A percentile compares a stretch with the other conserved stretches of the same genome.
These are phyloP conservation scores for Saccharomyces hybrid DNA, from an alignment of 1,139 yeast species.

Conservation along the genomic window DNA sequence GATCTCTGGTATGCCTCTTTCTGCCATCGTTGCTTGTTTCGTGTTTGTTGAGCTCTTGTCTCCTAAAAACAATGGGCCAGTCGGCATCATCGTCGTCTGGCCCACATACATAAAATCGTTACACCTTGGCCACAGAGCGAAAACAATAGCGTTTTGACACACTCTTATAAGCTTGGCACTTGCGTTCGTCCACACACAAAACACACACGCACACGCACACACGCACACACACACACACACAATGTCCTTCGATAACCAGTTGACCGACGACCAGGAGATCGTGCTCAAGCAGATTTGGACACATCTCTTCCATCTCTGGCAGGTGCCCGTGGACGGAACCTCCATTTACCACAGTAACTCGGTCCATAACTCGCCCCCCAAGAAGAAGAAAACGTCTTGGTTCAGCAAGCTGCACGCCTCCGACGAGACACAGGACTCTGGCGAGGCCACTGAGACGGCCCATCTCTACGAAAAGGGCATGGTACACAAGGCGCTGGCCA, in stretches of 20 bases:
- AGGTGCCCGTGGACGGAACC: constrained; percentile 43
- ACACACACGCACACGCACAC: neutral
- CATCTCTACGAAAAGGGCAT: constrained; percentile 9
- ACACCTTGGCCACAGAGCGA: neutral
- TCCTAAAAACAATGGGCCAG: neutral
- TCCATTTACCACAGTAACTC: constrained; percentile 14
- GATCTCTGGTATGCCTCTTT: neutral
- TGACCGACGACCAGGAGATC: constrained; percentile 56
- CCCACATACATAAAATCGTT: neutral
- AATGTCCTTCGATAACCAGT: neutral
- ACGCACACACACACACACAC: too few species aligned
- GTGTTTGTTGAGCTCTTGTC: neutral
- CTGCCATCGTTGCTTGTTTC: neutral
- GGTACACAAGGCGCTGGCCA: constrained; percentile 35
- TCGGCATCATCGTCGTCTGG: neutral
- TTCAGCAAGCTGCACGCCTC: constrained; percentile 13
- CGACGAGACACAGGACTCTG: constrained; percentile 14
- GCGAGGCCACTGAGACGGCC: constrained; percentile 26
- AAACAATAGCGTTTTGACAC: neutral
- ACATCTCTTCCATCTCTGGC: constrained; percentile 52
- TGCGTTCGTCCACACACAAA: neutral
- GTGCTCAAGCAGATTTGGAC: constrained; percentile 73
- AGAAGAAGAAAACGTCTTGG: constrained; percentile 13
- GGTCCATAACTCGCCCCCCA: neutral
- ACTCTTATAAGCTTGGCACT: neutral